These are phyloP conservation scores for Diversispora eburnea DNA, from an alignment of 192 early-diverging fungal species.

Conservation along the genomic window DNA sequence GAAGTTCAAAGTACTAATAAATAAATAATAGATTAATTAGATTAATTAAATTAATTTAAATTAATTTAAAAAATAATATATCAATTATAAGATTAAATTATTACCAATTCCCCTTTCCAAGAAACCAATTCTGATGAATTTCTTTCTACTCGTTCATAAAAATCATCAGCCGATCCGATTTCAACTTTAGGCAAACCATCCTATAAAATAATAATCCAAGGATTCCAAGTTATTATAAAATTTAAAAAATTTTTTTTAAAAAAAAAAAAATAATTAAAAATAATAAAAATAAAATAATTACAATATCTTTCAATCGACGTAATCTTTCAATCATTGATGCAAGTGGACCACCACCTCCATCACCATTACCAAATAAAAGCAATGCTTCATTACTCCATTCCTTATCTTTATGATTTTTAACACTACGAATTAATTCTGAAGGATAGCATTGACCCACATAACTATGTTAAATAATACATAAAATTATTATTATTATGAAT, in stretches of 20 bases:
- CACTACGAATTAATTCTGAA: constrained; percentile 47
- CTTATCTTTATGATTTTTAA: constrained; percentile 86
- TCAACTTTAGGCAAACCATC: constrained; percentile 73
- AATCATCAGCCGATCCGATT: constrained; percentile 73
- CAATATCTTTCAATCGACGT: constrained; percentile 65
- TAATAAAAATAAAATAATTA: constrained; percentile 32
- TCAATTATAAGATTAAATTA: not conserved
- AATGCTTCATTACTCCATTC: constrained; percentile 82
- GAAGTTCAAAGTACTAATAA: constrained; percentile 88
- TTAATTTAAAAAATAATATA: constrained; percentile 16
- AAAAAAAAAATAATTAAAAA: not conserved
- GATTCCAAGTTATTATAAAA: too few relatives aligned
- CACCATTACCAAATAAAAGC: constrained; percentile 92
- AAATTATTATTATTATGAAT: not conserved
- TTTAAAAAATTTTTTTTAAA: not conserved
- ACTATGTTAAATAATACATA: not conserved
- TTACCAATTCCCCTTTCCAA: constrained; percentile 93
- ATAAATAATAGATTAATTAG: not conserved
- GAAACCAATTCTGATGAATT: constrained; percentile 63
- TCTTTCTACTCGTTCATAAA: constrained; percentile 79
- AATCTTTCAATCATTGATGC: constrained; percentile 83
- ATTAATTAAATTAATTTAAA: not conserved
- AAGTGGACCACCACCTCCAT: constrained; percentile 92
- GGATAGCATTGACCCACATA: constrained; percentile 21
- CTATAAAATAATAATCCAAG: constrained; percentile 29